Percentiles rank a stretch among this genome's conserved stretches.
Conservation (phyloP, 2,329 filamentous ascomycete species). For the Phaeomoniella chlamydospora region DNA sequence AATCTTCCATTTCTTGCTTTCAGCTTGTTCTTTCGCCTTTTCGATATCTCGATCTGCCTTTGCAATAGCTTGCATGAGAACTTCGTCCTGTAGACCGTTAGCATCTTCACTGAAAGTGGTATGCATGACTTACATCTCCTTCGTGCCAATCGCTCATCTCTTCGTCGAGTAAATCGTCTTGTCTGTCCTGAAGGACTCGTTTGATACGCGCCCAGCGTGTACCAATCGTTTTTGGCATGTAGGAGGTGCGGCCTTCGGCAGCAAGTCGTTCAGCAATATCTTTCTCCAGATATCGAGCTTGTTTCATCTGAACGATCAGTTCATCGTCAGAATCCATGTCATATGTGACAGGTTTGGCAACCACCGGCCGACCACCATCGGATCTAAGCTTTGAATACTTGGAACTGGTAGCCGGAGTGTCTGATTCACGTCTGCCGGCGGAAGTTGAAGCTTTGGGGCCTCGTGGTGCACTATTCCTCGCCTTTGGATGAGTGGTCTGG, state of each 20-base stretch:
- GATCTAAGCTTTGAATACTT: constrained; percentile 33
- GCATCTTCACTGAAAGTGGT: not conserved
- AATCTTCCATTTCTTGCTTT: constrained; percentile 28
- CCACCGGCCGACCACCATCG: constrained; percentile 22
- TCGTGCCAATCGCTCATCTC: constrained; percentile 34
- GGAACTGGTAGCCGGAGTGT: not conserved
- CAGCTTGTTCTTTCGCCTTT: constrained; percentile 22
- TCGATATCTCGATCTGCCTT: constrained; percentile 27
- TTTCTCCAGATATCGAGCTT: constrained; percentile 21
- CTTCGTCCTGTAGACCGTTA: constrained; percentile 23
- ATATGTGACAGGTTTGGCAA: constrained; percentile 25
- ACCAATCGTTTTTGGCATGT: constrained; percentile 31
- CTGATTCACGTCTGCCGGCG: not conserved
- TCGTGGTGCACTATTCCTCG: no score
- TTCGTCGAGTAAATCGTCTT: constrained; percentile 30
- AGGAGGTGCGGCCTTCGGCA: constrained; percentile 25
- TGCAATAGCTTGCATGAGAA: constrained; percentile 24
- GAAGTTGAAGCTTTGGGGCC: no score
- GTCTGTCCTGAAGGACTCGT: constrained; percentile 22
- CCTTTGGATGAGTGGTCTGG: no score
- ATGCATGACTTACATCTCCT: constrained; percentile 25
- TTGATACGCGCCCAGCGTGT: constrained; percentile 32
- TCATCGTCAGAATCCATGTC: constrained; percentile 33
- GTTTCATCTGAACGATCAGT: constrained; percentile 18
- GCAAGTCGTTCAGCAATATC: constrained; percentile 27